Percentiles rank a stretch among this genome's conserved stretches.
Conservation (phyloP, 768 basidiomycete genomes). For the Xerocomus potaroensis region DNA sequence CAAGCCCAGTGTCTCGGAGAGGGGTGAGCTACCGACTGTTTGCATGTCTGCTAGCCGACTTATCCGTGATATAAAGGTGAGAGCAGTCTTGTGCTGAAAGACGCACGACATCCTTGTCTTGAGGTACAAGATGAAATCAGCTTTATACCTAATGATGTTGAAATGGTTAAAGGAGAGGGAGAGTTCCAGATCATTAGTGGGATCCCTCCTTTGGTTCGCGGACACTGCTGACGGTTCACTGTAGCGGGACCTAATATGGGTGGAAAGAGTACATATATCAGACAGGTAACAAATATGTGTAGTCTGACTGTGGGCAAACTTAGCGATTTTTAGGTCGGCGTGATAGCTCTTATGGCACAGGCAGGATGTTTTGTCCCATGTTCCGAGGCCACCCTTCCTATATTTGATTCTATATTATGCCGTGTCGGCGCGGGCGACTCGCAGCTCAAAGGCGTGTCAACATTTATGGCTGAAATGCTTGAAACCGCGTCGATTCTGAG, state of each 20-base stretch:
- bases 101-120: conserved; percentile 93
- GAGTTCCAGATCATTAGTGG: conserved; percentile 95
- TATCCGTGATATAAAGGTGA: conserved; percentile 44
- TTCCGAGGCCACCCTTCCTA: conserved; percentile 38
- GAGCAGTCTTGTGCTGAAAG: conserved; percentile 74
- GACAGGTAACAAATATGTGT: conserved; percentile 51
- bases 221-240: not conserved
- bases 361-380: conserved; percentile 92
- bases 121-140: conserved; percentile 94
- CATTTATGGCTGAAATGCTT: conserved; percentile 99
- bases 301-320: not conserved
- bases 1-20: conserved; percentile 75
- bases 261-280: conserved; percentile 96
- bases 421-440: conserved; percentile 97
- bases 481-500: conserved; percentile 95
- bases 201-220: conserved; percentile 14
- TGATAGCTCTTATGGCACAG: conserved; percentile 96
- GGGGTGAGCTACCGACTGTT: conserved; percentile 43
- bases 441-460: conserved; percentile 95
- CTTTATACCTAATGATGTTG: conserved; percentile 94
- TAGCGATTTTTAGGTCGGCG: conserved; percentile 61
- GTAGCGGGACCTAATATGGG: conserved; percentile 98
- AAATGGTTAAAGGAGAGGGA: conserved; percentile 90
- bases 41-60: not conserved
- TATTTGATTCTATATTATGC: conserved; percentile 94